phyloP scores from a whole-genome alignment of 2,329 filamentous ascomycete species.

The Xylariaceae sp. region DNA sequence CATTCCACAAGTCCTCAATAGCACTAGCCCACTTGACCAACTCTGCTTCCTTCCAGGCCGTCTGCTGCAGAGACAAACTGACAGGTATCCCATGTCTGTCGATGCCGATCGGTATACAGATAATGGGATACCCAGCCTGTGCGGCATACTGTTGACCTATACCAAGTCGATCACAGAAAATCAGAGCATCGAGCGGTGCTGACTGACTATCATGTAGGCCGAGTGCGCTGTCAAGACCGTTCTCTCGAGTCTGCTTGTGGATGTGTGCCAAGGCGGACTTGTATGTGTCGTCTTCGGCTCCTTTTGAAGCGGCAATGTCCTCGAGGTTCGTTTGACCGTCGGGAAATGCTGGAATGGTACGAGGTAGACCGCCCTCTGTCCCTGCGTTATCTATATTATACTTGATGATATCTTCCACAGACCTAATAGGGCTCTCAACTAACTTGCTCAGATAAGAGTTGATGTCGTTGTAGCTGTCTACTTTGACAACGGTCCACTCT shows the following conservation, averaged over 20 bases:
- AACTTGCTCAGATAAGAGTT: conserved; percentile 60
- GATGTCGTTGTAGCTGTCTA: conserved; percentile 63
- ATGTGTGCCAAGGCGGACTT: conserved; percentile 61
- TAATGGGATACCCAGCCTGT: conserved; percentile 70
- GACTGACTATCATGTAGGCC: conserved; percentile 33
- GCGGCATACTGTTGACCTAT: conserved; percentile 67
- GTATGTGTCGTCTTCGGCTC: conserved; percentile 62
- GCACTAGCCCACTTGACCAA: too few species aligned
- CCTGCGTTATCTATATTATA: conserved; percentile 63
- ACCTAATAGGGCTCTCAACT: conserved; percentile 54
- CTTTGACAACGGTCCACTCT: conserved; percentile 53
- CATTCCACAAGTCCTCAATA: too few species aligned
- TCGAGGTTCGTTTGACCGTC: conserved; percentile 70
- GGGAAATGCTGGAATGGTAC: conserved; percentile 56
- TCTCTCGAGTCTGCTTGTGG: conserved; percentile 51
- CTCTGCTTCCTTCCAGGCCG: too few species aligned
- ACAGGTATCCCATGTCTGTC: conserved; percentile 22
- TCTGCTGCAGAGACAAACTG: too few species aligned
- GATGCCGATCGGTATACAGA: conserved; percentile 63
- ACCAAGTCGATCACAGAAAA: conserved; percentile 66
- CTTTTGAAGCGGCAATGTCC: conserved; percentile 58
- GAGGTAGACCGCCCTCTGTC: conserved; percentile 62
- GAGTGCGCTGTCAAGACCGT: conserved; percentile 67
- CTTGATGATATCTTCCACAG: conserved; percentile 60
- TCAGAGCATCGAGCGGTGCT: conserved; percentile 52